Percentiles rank a stretch among this genome's conserved stretches.
Evolutionary conservation across 495 filamentous ascomycete genomes (phyloP).

Genomic region (Oidiodendron maius): DNA sequence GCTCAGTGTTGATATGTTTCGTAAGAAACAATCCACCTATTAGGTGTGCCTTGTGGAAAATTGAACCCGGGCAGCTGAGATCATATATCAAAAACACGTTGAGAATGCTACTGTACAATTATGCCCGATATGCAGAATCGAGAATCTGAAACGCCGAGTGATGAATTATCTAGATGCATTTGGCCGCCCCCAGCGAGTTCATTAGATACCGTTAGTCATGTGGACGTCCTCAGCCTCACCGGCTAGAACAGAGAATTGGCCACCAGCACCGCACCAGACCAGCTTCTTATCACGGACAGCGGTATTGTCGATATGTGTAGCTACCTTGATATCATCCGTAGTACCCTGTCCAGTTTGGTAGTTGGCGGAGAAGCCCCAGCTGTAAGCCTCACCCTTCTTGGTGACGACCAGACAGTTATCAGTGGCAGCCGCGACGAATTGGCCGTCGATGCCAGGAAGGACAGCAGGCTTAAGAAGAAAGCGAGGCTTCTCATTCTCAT

Average conservation of each 20-base stretch:
- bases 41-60: too few relatives aligned
- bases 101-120: too few relatives aligned
- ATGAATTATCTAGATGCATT: too few relatives aligned
- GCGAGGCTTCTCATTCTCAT: constrained; percentile 33
- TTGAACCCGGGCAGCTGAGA: too few relatives aligned
- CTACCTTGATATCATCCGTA: constrained; percentile 48
- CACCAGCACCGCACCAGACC: constrained; percentile 53
- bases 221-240: not conserved
- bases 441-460: constrained; percentile 26
- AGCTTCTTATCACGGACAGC: constrained; percentile 54
- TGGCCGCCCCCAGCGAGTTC: too few relatives aligned
- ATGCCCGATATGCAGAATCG: too few relatives aligned
- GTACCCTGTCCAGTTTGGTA: constrained; percentile 64
- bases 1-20: too few relatives aligned
- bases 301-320: constrained; percentile 57
- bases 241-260: constrained; percentile 60
- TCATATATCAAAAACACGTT: too few relatives aligned
- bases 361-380: constrained; percentile 63
- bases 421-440: constrained; percentile 42
- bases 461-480: constrained; percentile 49
- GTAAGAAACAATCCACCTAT: too few relatives aligned
- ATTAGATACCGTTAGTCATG: not conserved
- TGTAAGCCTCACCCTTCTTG: constrained; percentile 53
- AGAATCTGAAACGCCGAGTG: too few relatives aligned
- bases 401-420: constrained; percentile 59